These are phyloP conservation scores for Hevea brasiliensis DNA, from an alignment of 345 rosid species.

Conservation along the genomic window DNA sequence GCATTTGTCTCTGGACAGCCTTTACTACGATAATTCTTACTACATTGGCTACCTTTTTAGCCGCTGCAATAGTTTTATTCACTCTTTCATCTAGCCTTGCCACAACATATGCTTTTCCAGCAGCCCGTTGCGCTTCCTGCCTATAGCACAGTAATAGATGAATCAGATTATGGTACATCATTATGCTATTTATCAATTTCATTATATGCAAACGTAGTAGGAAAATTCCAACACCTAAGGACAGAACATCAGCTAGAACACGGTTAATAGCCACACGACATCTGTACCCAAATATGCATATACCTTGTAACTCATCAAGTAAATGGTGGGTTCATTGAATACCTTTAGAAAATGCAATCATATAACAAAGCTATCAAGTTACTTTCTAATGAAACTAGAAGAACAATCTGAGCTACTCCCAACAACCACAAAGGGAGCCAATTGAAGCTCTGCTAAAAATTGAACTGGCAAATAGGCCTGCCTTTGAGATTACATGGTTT, in stretches of 20 bases:
- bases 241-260: slow-evolving; percentile 10
- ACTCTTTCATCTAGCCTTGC: slow-evolving; percentile 67
- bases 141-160: not conserved
- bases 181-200: not conserved
- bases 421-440: not conserved
- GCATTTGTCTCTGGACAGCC: slow-evolving; percentile 66
- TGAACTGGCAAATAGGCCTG: not conserved
- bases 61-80: slow-evolving; percentile 57
- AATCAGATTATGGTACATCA: not conserved
- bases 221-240: not conserved
- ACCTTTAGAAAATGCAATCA: not conserved
- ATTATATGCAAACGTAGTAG: slow-evolving; percentile 7
- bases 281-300: not conserved
- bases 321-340: too few species aligned
- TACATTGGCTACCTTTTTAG: slow-evolving; percentile 81
- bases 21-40: slow-evolving; percentile 80
- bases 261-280: not conserved
- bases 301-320: not conserved
- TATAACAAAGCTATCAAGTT: not conserved
- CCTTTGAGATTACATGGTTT: not conserved
- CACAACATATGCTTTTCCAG: slow-evolving; percentile 52
- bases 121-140: slow-evolving; percentile 75
- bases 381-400: not conserved
- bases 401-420: not conserved
- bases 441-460: not conserved